A percentile compares a stretch with the other conserved stretches of the same genome.
phyloP scores from a whole-genome alignment of 768 basidiomycete species.

The Pulveroboletus ravenelii region DNA sequence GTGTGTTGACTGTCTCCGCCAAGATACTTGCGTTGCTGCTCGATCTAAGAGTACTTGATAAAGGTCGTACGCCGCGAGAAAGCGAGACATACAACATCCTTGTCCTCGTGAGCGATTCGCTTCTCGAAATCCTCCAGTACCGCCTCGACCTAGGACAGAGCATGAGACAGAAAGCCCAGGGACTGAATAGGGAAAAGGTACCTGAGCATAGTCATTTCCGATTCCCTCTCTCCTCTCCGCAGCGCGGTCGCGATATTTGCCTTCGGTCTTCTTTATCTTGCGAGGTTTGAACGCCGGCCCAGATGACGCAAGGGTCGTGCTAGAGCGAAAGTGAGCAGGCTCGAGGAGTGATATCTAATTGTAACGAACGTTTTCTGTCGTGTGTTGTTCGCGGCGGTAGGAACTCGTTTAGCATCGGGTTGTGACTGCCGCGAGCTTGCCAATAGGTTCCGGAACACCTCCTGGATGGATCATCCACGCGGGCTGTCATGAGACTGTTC shows the following conservation, averaged over 20 bases:
- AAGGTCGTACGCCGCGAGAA: not conserved
- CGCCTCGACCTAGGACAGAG: conserved; percentile 58
- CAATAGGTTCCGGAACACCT: conserved; percentile 56
- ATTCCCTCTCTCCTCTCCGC: conserved; percentile 63
- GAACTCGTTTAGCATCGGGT: conserved; percentile 5
- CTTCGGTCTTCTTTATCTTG: conserved; percentile 61
- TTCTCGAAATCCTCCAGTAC: conserved; percentile 79
- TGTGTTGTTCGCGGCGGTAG: not conserved
- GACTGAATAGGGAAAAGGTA: conserved; percentile 23
- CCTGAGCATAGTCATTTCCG: conserved; percentile 72
- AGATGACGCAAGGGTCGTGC: conserved; percentile 46
- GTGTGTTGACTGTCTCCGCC: conserved; percentile 85
- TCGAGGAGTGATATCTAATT: not conserved
- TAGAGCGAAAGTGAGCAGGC: conserved; percentile 14
- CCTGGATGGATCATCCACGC: conserved; percentile 32
- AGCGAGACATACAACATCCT: conserved; percentile 45
- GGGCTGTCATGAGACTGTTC: not conserved
- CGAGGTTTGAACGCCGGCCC: conserved; percentile 77
- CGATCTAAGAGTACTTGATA: conserved; percentile 44
- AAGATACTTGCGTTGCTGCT: conserved; percentile 69
- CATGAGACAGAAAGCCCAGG: not conserved
- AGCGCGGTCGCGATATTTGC: conserved; percentile 70
- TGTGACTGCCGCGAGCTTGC: conserved; percentile 29
- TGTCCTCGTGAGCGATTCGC: conserved; percentile 54
- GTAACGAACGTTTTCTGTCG: conserved; percentile 18